phyloP scores from a whole-genome alignment of 306 rosid genomes.

The Pterocarpus macrocarpus region DNA sequence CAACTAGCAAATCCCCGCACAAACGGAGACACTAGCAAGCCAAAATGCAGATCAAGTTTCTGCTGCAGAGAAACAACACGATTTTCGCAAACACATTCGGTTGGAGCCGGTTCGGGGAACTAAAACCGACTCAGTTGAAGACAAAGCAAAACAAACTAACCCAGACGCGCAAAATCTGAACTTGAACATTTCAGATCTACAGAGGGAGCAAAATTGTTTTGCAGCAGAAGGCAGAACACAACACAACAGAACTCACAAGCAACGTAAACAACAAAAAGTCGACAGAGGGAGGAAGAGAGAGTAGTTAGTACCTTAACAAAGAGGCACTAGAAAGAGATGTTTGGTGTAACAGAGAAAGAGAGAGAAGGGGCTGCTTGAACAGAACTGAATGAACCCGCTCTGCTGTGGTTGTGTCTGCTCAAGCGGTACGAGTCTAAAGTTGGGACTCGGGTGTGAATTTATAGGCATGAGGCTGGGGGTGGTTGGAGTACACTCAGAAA shows the following conservation, averaged over 20 bases:
- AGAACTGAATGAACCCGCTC: slow-evolving; percentile 21
- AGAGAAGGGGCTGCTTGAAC: slow-evolving; percentile 36
- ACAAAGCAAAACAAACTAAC: neutral
- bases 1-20: neutral
- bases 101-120: neutral
- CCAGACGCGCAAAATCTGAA: neutral
- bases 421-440: slow-evolving; percentile 47
- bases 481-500: neutral
- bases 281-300: neutral
- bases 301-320: slow-evolving; percentile 33
- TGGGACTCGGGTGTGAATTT: slow-evolving; percentile 19
- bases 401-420: slow-evolving; percentile 38
- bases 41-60: slow-evolving; percentile 26
- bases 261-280: neutral
- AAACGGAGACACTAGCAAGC: neutral
- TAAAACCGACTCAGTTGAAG: slow-evolving; percentile 2
- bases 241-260: neutral
- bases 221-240: neutral
- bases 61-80: neutral
- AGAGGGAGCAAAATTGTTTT: no score
- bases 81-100: neutral
- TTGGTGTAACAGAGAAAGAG: neutral
- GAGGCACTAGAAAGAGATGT: slow-evolving; percentile 3
- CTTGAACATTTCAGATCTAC: slow-evolving; percentile 19
- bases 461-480: slow-evolving; percentile 32